Base-by-base conservation (phyloP, 345 rosid genomes). In the Cardiospermum halicacabum region DNA sequence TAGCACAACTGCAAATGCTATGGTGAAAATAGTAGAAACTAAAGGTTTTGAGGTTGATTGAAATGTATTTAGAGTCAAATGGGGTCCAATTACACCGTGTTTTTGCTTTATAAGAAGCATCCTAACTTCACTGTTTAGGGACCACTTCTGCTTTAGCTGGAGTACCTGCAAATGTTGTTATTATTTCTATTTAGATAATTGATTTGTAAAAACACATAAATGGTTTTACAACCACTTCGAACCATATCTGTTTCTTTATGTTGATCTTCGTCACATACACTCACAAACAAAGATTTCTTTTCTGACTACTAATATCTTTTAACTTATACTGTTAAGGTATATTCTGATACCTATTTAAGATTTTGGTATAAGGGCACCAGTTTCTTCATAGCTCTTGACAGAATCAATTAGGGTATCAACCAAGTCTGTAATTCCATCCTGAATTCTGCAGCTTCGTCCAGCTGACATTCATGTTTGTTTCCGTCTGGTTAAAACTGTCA, bases 381-480 rank as follows among this genome's bases (percentile, higher is more conserved):
- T 26, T 22, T 51, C 67, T 53, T 64, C 48, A 64, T 77, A 81
- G 72, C 89, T 79, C 63, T 76, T 81, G 1, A 78, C 71, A 11
- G 89, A 73, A 64, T 89, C 89, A 6, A 56, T 71, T 6, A 82
- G 78, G 54, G 81, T 86, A 64, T 89, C 82, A 50, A 85, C 89
- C 62, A 84, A 85, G 78, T 56, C 81, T 43, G 61, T 71, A 81
- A 57, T 63, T 75, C 96, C 89, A 88, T 18, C 91, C 89, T 51
- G 82, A 69, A 47, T 50, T 75, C 75, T 75, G 80, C 68, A 85
- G 53, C 56, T 75, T 85, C 68, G 71, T 78, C 3, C 82, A 78
- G 58, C 70, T 85, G 58, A 75, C 13, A 53, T 32, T 67, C 16
- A 12, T 24, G 5, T 28, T 62, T 7, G 72, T 73, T 25, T 60